phyloP scores from a whole-genome alignment of 805 yeast species.

The Yarrowia sp. region DNA sequence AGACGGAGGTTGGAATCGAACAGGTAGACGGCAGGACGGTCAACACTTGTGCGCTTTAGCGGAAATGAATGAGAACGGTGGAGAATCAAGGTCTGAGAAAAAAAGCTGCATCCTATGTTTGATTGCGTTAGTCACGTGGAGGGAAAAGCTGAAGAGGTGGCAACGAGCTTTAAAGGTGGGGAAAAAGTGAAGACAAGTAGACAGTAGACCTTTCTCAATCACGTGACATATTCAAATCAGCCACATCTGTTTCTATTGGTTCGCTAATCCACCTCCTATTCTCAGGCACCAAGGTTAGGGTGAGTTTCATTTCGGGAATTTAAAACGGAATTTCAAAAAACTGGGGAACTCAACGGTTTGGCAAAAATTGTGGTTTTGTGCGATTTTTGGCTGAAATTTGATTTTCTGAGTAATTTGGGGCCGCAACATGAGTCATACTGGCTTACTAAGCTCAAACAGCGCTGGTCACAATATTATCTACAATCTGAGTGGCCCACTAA shows the following conservation, averaged over 20 bases:
- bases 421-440: no score
- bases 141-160: background rate
- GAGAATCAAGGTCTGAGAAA: background rate
- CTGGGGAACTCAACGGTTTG: constrained; percentile 9
- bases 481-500: background rate
- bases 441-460: no score
- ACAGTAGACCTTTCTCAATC: no score
- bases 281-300: constrained; percentile 22
- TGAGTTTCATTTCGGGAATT: constrained; percentile 3
- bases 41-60: background rate
- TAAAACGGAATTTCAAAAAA: background rate
- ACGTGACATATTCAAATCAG: no score
- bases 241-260: no score
- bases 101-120: constrained; percentile 20
- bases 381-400: no score
- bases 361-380: background rate
- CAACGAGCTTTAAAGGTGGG: background rate
- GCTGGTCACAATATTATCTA: no score
- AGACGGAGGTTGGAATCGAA: no score
- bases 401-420: no score
- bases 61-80: background rate
- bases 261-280: background rate
- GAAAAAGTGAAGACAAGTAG: no score
- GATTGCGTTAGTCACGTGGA: constrained; percentile 30
- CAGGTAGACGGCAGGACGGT: no score